Conservation (phyloP, 2,329 filamentous ascomycete species). For the Aureobasidium namibiae region DNA sequence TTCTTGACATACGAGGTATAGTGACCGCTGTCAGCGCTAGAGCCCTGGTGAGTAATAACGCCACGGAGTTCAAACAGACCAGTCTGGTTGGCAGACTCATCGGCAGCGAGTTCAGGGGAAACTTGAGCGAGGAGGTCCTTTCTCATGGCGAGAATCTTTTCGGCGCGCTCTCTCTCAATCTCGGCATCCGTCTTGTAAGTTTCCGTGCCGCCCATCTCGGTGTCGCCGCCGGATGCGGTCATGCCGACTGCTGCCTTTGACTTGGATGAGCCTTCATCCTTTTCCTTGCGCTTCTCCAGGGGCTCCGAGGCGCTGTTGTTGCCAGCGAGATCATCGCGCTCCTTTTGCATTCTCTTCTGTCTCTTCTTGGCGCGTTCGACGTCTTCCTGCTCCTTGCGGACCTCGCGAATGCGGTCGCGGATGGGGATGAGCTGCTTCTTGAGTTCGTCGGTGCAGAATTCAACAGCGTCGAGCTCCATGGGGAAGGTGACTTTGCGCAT, state of each 20-base stretch:
- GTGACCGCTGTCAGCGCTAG: constrained; percentile 93
- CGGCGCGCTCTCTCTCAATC: constrained; percentile 75
- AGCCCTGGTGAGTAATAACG: constrained; percentile 92
- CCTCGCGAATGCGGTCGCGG: constrained; percentile 91
- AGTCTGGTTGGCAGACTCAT: constrained; percentile 83
- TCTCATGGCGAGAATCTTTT: constrained; percentile 69
- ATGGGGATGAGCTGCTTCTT: constrained; percentile 77
- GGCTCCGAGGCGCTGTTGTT: constrained; percentile 56
- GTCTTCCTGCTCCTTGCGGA: constrained; percentile 91
- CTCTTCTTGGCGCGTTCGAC: constrained; percentile 86
- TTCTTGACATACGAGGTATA: constrained; percentile 99
- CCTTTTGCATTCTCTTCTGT: constrained; percentile 62
- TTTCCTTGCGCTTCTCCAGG: constrained; percentile 82
- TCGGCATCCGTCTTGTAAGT: constrained; percentile 94
- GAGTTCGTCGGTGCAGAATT: constrained; percentile 90
- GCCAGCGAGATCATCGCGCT: constrained; percentile 41
- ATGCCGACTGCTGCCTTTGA: constrained; percentile 35
- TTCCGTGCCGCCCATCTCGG: constrained; percentile 66
- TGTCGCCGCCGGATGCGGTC: constrained; percentile 48
- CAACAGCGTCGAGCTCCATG: constrained; percentile 81
- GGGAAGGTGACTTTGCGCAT: constrained; percentile 98
- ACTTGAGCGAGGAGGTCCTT: constrained; percentile 78
- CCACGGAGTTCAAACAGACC: constrained; percentile 91
- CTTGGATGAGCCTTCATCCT: too few relatives aligned
- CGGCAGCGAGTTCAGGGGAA: constrained; percentile 62